Base-by-base conservation (phyloP, 139 green algal genomes). In the Auxenochlorella pyrenoidosa region DNA sequence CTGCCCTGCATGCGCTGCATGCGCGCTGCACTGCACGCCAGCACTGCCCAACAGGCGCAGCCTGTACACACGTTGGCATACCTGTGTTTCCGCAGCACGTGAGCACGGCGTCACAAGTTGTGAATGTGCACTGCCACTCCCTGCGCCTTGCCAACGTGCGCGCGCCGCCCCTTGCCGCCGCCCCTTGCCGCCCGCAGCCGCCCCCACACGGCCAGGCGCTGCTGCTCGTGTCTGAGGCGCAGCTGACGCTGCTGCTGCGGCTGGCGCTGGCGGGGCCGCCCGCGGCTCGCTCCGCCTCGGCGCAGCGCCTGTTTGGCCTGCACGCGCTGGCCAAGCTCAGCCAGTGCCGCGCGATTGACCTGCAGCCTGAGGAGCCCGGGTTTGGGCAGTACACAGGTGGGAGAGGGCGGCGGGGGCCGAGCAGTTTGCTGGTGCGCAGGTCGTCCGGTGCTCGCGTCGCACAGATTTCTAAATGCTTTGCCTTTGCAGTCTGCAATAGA, bases 231-330 rank as follows among this genome's bases (percentile, higher is more conserved):
- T 44, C 92, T 12, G 91, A 96, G 90, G 92, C 92, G 24, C 89
- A 94, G 91, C 89, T 97, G 30, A 84, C 85, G 34, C 91, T 97
- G 89, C 91, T 97, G 85, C 87, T 95, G 78, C 70, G 79, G 22
- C 90, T 96, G 75, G 88, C 88, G 36, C 70, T 90, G 51, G 86
- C 94, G 26, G 92, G 58, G 36, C 66, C 82, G 30, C 38, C 83
- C 79, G 78, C 21, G 18, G 44, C 30, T 51, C 76, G 43, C 85
- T 83, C 47, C 47, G 82, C 86, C 28, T 86, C 90, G n/a, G 94
- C 93, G 15, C 92, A 97, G 86, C 82, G 85, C 26, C 90, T 96
- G 79, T 88, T 90, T 44, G 82, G 87, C 16, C 82, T 93, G 82
- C 91, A 95, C 21, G 87, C 89, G 19, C 65, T 96, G 51, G 65